phyloP scores from a whole-genome alignment of 495 filamentous ascomycete genomes.

The Bacidia rubella region DNA sequence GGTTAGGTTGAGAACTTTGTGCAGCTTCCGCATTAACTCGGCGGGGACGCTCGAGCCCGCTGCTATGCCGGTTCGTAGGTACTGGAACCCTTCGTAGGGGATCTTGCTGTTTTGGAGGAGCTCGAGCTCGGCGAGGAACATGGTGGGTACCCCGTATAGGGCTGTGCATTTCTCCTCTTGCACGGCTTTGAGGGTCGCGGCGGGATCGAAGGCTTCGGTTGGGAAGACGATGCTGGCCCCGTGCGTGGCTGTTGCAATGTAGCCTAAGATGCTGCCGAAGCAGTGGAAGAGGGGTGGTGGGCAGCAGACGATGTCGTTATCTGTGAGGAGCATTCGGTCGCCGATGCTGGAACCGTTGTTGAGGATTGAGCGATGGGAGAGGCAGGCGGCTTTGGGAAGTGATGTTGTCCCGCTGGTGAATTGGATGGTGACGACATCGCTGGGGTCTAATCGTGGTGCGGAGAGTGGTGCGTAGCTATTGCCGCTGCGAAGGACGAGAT shows the following conservation, averaged over 20 bases:
- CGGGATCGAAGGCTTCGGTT: slow-evolving; percentile 72
- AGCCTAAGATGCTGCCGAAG: slow-evolving; percentile 82
- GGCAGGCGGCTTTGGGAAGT: slow-evolving; percentile 80
- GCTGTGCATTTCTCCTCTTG: slow-evolving; percentile 69
- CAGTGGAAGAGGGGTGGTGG: slow-evolving; percentile 88
- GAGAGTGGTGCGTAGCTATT: slow-evolving; percentile 18
- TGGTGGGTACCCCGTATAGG: slow-evolving; percentile 87
- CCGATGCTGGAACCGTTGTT: slow-evolving; percentile 83
- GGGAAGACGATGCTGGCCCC: slow-evolving; percentile 78
- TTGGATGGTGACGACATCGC: slow-evolving; percentile 86
- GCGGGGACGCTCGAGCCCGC: slow-evolving; percentile 74
- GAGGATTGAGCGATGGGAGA: slow-evolving; percentile 70
- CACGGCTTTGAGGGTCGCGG: slow-evolving; percentile 53
- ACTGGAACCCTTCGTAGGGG: slow-evolving; percentile 44
- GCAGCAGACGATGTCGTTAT: slow-evolving; percentile 63
- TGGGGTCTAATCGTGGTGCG: slow-evolving; percentile 37
- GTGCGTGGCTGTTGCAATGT: slow-evolving; percentile 87
- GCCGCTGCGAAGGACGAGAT: slow-evolving; percentile 38
- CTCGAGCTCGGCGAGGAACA: slow-evolving; percentile 84
- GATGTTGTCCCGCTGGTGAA: slow-evolving; percentile 93
- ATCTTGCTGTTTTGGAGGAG: slow-evolving; percentile 46
- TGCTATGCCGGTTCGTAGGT: slow-evolving; percentile 80
- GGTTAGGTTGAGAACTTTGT: slow-evolving; percentile 59
- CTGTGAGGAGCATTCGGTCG: slow-evolving; percentile 64
- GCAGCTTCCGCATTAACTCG: slow-evolving; percentile 71